Percentiles rank a stretch among this genome's conserved stretches.
Evolutionary conservation across 441 rosid species (phyloP).

Genomic region (Theobroma grandiflorum): DNA sequence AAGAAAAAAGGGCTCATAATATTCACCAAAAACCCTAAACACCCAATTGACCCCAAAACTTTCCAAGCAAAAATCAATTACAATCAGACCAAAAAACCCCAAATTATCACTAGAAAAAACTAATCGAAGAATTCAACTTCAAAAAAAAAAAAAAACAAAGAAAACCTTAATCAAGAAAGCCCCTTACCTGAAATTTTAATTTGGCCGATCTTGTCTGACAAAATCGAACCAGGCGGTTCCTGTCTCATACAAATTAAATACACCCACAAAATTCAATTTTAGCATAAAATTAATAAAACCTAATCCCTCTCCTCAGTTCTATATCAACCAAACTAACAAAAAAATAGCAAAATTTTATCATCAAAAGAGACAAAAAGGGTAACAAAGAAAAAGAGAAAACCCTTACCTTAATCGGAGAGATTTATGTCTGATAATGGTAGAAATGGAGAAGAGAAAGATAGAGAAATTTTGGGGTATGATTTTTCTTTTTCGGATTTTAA

Average conservation of each 20-base stretch:
- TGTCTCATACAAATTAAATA: slow-evolving; percentile 8
- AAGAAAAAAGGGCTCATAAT: not conserved
- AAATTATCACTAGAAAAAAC: not conserved
- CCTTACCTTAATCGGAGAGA: slow-evolving; percentile 25
- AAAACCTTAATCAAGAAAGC: slow-evolving; percentile 14
- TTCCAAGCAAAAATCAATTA: not conserved
- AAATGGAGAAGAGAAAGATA: slow-evolving; percentile 1
- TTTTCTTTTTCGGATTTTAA: not conserved
- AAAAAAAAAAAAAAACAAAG: not conserved
- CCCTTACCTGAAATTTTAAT: slow-evolving; percentile 27
- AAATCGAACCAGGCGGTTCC: slow-evolving; percentile 35
- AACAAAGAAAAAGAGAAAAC: not conserved
- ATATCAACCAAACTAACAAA: slow-evolving; percentile 7
- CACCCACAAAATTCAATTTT: not conserved
- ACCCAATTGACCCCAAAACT: not conserved
- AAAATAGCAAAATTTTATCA: not conserved
- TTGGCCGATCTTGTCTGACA: slow-evolving; percentile 33
- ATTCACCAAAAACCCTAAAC: slow-evolving; percentile 18
- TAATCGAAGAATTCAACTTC: not conserved
- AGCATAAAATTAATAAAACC: not conserved
- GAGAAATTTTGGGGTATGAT: not conserved
- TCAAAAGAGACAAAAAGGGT: not conserved
- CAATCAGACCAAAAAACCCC: not conserved
- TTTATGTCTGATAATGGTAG: slow-evolving; percentile 19
- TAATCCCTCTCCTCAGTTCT: not conserved